Evolutionary conservation across 2,329 filamentous ascomycete genomes (phyloP).

Genomic region (Juglanconis sp.): DNA sequence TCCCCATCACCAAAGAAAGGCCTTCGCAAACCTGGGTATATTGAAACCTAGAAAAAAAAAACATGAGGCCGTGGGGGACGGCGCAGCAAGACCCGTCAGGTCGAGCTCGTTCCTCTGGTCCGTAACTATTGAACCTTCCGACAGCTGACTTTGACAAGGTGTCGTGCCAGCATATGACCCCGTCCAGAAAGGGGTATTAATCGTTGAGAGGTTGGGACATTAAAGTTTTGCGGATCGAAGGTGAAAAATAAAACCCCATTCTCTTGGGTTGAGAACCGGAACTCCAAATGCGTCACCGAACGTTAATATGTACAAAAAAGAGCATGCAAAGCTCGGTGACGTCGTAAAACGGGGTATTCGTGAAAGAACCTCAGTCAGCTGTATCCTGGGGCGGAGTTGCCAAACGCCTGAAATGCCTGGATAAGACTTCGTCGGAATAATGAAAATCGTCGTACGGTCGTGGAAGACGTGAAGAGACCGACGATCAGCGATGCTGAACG

Average conservation of each 20-base stretch:
- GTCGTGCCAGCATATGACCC: neutral
- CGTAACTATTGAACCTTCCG: no score
- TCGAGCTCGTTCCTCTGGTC: neutral
- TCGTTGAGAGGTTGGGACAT: neutral
- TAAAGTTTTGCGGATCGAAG: neutral
- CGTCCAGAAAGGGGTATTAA: neutral
- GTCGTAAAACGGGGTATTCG: neutral
- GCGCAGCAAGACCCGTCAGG: constrained; percentile 11
- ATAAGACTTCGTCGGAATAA: constrained; percentile 20
- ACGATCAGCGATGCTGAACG: constrained; percentile 21
- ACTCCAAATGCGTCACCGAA: neutral
- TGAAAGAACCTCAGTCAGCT: neutral
- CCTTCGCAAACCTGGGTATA: constrained; percentile 38
- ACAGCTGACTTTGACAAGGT: neutral
- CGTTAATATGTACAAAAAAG: neutral
- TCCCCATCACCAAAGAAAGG: constrained; percentile 31
- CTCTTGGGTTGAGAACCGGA: neutral
- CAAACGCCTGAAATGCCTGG: constrained; percentile 7
- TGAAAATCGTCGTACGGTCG: constrained; percentile 23
- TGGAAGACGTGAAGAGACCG: neutral
- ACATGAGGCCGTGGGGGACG: constrained; percentile 31
- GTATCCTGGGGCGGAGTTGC: constrained; percentile 1
- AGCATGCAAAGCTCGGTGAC: neutral
- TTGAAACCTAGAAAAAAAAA: constrained; percentile 30
- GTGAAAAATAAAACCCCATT: neutral